Percentiles rank a stretch among this genome's conserved stretches.
Evolutionary conservation across 345 rosid genomes (phyloP).

Genomic region (Lepidium sativum): DNA sequence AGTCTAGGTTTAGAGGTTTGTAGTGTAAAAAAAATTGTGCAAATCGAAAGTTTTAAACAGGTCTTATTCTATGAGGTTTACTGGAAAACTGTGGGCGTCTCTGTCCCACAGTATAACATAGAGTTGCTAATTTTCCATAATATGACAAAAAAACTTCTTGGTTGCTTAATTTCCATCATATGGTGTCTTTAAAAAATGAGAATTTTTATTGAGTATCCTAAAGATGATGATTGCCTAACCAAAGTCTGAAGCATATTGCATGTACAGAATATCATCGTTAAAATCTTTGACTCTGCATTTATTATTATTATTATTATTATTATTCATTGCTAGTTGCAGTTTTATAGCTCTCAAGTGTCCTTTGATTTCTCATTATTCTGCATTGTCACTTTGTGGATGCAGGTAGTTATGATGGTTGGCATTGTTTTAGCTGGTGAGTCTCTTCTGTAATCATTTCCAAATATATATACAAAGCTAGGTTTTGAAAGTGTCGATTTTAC

Average conservation of each 20-base stretch:
- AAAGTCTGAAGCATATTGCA: neutral
- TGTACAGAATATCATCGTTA: neutral
- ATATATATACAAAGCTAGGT: neutral
- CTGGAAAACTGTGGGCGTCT: neutral
- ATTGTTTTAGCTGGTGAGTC: slow-evolving; percentile 33
- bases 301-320: neutral
- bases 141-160: neutral
- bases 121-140: neutral
- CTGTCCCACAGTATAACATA: neutral
- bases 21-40: neutral
- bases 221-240: neutral
- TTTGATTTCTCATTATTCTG: neutral
- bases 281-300: neutral
- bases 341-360: slow-evolving; percentile 5
- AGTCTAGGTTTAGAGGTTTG: neutral
- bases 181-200: neutral
- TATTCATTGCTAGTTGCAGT: neutral
- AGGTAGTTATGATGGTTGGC: slow-evolving; percentile 35
- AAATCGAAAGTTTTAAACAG: neutral
- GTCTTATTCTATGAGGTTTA: neutral
- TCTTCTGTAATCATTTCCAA: neutral
- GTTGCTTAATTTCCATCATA: neutral
- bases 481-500: too few species aligned
- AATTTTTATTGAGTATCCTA: neutral
- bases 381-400: slow-evolving; percentile 14